These are phyloP conservation scores for Leccinum uliginosum DNA, from an alignment of 768 basidiomycete genomes.

Conservation along the genomic window DNA sequence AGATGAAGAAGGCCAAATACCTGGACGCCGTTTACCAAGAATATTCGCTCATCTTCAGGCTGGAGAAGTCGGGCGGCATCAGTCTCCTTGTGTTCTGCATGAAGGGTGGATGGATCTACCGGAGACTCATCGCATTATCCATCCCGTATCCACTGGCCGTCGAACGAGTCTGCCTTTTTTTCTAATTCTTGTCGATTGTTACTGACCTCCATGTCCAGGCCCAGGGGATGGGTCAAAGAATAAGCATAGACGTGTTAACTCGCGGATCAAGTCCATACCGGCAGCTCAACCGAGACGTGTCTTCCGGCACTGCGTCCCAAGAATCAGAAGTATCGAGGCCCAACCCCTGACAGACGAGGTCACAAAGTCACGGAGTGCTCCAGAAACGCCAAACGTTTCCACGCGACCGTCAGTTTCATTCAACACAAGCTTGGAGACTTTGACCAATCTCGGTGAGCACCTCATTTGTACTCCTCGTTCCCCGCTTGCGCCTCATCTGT, in stretches of 20 bases:
- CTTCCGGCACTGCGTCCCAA: slow-evolving; percentile 93
- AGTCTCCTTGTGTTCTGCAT: slow-evolving; percentile 30
- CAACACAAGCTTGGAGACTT: slow-evolving; percentile 94
- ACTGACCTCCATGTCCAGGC: slow-evolving; percentile 28
- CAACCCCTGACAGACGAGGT: slow-evolving; percentile 93
- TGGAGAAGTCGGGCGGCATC: slow-evolving; percentile 24
- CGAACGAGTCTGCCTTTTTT: slow-evolving; percentile 46
- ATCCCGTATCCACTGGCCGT: slow-evolving; percentile 90
- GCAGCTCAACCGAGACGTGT: slow-evolving; percentile 89
- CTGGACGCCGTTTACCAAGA: slow-evolving; percentile 26
- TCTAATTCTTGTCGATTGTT: slow-evolving; percentile 27
- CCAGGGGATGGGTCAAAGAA: slow-evolving; percentile 53
- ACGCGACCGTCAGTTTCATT: slow-evolving; percentile 95
- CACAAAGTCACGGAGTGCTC: slow-evolving; percentile 89
- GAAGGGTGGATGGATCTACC: slow-evolving; percentile 41
- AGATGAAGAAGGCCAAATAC: slow-evolving; percentile 22
- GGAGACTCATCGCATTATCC: slow-evolving; percentile 88
- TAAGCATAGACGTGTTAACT: slow-evolving; percentile 87
- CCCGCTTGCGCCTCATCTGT: not conserved
- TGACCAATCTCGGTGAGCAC: slow-evolving; percentile 74
- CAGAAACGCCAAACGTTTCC: slow-evolving; percentile 94
- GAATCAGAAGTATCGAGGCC: slow-evolving; percentile 91
- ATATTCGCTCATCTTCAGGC: slow-evolving; percentile 32
- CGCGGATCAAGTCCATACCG: slow-evolving; percentile 98
- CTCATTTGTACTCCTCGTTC: not conserved